Conservation (phyloP, 345 rosid genomes). For the Gossypium ekmanianum region DNA sequence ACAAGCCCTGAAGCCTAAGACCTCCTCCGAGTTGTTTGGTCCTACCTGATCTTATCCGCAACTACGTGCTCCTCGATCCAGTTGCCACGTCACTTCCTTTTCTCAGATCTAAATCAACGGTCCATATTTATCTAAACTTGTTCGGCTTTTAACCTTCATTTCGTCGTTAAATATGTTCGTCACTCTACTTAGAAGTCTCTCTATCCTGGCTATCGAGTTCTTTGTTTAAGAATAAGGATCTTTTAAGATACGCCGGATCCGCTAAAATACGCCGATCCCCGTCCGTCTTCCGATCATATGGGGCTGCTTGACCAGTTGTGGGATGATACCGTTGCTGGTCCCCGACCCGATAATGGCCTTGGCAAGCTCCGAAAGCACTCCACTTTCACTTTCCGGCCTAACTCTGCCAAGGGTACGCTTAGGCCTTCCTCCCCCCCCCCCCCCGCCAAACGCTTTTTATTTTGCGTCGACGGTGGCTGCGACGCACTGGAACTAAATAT, state of each 20-base stretch:
- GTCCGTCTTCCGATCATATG: constrained; percentile 34
- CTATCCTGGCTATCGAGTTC: neutral
- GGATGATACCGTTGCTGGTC: constrained; percentile 99
- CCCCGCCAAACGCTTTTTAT: constrained; percentile 5
- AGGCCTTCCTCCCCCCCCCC: neutral
- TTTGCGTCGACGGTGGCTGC: neutral
- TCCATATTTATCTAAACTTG: constrained; percentile 16
- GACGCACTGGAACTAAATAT: constrained; percentile 2
- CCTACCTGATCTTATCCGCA: constrained; percentile 53
- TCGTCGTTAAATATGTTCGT: constrained; percentile 31
- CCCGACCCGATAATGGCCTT: constrained; percentile 86
- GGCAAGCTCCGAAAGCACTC: constrained; percentile 84
- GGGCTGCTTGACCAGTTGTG: constrained; percentile 87
- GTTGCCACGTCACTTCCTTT: constrained; percentile 32
- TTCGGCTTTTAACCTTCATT: constrained; percentile 7
- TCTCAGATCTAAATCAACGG: constrained; percentile 37
- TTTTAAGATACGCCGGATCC: constrained; percentile 6
- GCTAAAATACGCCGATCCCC: neutral
- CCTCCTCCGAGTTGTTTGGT: constrained; percentile 28
- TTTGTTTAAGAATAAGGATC: neutral
- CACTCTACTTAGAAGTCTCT: rapidly evolving
- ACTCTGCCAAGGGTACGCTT: constrained; percentile 81
- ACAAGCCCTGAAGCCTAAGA: constrained; percentile 17
- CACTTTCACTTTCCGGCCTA: constrained; percentile 55
- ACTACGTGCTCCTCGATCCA: constrained; percentile 34